Conservation (phyloP, 352 stramenopile species). For the Phytophthora macrochlamydospora region DNA sequence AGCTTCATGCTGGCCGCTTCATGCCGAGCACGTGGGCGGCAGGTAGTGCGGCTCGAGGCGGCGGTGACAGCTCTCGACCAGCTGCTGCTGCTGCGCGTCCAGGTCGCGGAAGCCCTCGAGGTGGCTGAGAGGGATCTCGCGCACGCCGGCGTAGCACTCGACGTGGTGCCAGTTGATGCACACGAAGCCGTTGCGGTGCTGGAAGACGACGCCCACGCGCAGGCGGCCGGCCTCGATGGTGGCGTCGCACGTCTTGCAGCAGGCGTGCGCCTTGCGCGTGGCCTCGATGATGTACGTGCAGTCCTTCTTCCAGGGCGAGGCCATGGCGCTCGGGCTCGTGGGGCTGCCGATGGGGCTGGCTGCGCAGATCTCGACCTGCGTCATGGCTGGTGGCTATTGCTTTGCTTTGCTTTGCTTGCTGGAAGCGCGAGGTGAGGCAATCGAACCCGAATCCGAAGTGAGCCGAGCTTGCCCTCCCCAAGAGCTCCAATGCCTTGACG, state of each 20-base stretch:
- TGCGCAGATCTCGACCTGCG: slow-evolving; percentile 26
- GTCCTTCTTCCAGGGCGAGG: slow-evolving; percentile 78
- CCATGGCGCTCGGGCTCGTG: slow-evolving; percentile 33
- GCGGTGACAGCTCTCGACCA: slow-evolving; percentile 53
- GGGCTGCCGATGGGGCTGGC: slow-evolving; percentile 39
- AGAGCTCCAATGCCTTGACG: slow-evolving; percentile 8
- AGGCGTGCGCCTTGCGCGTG: slow-evolving; percentile 67
- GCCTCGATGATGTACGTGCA: slow-evolving; percentile 83
- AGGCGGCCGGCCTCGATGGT: slow-evolving; percentile 71
- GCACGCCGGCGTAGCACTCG: slow-evolving; percentile 73
- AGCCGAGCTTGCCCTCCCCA: slow-evolving; percentile 5
- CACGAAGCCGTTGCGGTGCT: slow-evolving; percentile 83
- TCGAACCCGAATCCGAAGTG: slow-evolving; percentile 29
- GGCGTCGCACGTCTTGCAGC: slow-evolving; percentile 76
- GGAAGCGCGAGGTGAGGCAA: slow-evolving; percentile 5
- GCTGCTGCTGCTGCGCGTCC: slow-evolving; percentile 53
- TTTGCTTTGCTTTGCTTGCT: background rate
- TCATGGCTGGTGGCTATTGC: slow-evolving; percentile 18
- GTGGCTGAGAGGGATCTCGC: slow-evolving; percentile 59
- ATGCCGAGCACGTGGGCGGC: slow-evolving; percentile 43
- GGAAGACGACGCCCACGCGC: slow-evolving; percentile 79
- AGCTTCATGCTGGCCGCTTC: background rate
- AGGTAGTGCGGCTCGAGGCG: slow-evolving; percentile 24
- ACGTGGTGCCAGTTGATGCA: slow-evolving; percentile 89
- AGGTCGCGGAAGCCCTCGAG: slow-evolving; percentile 79